A percentile compares a stretch with the other conserved stretches of the same genome.
Evolutionary conservation across 805 yeast species (phyloP).

Genomic region (Kluyveromyces dobzhanskii): DNA sequence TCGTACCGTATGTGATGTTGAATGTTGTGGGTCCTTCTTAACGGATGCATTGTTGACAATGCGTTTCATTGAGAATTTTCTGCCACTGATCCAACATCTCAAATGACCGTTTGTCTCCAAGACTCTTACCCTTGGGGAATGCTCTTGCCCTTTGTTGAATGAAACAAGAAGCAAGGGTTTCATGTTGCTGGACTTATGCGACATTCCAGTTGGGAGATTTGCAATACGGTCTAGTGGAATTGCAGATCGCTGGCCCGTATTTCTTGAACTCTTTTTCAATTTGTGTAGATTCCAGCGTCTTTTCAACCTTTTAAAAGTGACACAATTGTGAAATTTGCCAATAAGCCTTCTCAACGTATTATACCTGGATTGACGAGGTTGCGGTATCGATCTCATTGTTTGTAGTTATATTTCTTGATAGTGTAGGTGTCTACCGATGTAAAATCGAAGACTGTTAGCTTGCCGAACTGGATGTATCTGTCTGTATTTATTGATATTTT

Average conservation of each 20-base stretch:
- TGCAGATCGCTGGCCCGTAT: slow-evolving; percentile 13
- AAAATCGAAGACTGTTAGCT: too few relatives aligned
- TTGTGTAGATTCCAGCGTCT: slow-evolving; percentile 22
- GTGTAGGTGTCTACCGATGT: too few relatives aligned
- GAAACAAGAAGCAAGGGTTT: slow-evolving; percentile 27
- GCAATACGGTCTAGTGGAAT: slow-evolving; percentile 20
- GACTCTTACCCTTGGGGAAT: slow-evolving; percentile 20
- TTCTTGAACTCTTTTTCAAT: slow-evolving; percentile 9
- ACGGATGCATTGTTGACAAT: slow-evolving; percentile 13
- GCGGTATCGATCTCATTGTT: slow-evolving; percentile 29
- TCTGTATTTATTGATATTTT: too few relatives aligned
- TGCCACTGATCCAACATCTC: slow-evolving; percentile 16
- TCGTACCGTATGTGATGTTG: slow-evolving; percentile 13
- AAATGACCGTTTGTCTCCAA: slow-evolving; percentile 19
- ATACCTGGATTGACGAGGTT: slow-evolving; percentile 21
- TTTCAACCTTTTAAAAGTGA: slow-evolving; percentile 13
- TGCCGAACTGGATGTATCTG: too few relatives aligned
- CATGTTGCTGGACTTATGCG: slow-evolving; percentile 9
- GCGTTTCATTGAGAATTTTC: slow-evolving; percentile 19
- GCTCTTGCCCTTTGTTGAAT: slow-evolving; percentile 21
- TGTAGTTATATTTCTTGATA: not conserved
- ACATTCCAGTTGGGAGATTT: slow-evolving; percentile 16
- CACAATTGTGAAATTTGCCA: slow-evolving; percentile 11
- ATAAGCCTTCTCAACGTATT: slow-evolving; percentile 12
- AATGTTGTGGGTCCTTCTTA: slow-evolving; percentile 8